Evolutionary conservation across 2,329 filamentous ascomycete genomes (phyloP), one percentile per base, ranked within the genome.

Genomic region (Leptographium galeiforme): DNA sequence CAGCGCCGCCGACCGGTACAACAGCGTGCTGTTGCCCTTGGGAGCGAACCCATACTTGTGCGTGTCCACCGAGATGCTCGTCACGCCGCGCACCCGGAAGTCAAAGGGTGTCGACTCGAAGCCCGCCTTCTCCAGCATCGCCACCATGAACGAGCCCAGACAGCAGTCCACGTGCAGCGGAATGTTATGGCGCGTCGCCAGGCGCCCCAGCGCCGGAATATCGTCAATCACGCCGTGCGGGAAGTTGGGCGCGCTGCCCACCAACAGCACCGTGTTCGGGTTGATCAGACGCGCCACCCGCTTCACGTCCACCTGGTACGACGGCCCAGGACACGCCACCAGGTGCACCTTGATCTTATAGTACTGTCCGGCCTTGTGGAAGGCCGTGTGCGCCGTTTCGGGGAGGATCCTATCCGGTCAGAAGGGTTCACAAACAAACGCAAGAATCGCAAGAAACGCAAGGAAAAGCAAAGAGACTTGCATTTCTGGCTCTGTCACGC

Each of bases 41-140:
- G 93, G 93, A 1, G 93, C 93, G 65, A 98, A 98, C 40, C 93
- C 93, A 67, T 98, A 98, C 69, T 98, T 98, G 78, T 98, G 93
- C 3, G 93, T 98, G 67, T 98, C 93, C 67, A 90, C 94, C 60
- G 84, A 89, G 68, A 98, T 97, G 67, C 85, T 91, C 4, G 91
- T 96, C 40, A 98, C 93, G 61, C 93, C 93, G 60, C 87, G 89
- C 55, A 94, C 82, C 53, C 87, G 82, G 79, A 98, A 98, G 68
- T 98, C 93, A 65, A 97, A 97, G 6, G 82, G 82, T 61, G 85
- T 82, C 25, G 86, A 79, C 57, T 94, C 88, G 68, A 95, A 97
- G 46, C 93, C 93, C n/a, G 93, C 89, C 64, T 87, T 87, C 58
- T 89, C 84, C 45, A 98, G 84, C 72, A 91, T 89, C 2, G 93